Evolutionary conservation across 148 eudicot genomes (phyloP).

Genomic region (Chenopodium quinoa): DNA sequence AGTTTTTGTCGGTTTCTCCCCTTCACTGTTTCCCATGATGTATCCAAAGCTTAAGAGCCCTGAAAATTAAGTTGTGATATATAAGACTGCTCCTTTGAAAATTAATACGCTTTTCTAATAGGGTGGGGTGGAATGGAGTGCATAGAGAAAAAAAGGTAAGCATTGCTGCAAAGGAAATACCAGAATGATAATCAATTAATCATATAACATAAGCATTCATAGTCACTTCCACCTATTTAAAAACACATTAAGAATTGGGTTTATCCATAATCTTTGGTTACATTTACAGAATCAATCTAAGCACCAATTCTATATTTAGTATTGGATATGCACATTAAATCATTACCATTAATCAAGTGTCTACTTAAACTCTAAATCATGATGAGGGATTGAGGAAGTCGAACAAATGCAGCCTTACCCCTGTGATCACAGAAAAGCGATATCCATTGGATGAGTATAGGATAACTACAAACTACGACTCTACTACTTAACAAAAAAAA

Average conservation of each 20-base stretch:
- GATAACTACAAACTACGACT: too few relatives aligned
- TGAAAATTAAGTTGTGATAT: not conserved
- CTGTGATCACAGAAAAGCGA: not conserved
- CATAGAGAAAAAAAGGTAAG: not conserved
- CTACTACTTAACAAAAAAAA: not conserved
- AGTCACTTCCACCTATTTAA: not conserved
- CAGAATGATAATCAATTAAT: not conserved
- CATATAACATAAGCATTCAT: not conserved
- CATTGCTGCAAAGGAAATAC: not conserved
- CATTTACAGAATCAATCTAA: not conserved
- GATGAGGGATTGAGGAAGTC: not conserved
- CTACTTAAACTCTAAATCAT: not conserved
- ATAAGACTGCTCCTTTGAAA: not conserved
- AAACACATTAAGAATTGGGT: not conserved
- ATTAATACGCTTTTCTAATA: not conserved
- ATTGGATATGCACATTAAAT: not conserved
- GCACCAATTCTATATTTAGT: not conserved
- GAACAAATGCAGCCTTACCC: not conserved
- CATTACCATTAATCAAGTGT: not conserved
- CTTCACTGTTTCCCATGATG: slow-evolving; percentile 44
- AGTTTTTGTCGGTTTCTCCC: slow-evolving; percentile 33
- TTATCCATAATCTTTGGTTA: not conserved
- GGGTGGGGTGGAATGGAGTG: not conserved
- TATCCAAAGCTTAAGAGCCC: not conserved
- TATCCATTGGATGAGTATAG: not conserved